Base-by-base conservation (phyloP, 2,329 filamentous ascomycete species). In the Eutypa lata region DNA sequence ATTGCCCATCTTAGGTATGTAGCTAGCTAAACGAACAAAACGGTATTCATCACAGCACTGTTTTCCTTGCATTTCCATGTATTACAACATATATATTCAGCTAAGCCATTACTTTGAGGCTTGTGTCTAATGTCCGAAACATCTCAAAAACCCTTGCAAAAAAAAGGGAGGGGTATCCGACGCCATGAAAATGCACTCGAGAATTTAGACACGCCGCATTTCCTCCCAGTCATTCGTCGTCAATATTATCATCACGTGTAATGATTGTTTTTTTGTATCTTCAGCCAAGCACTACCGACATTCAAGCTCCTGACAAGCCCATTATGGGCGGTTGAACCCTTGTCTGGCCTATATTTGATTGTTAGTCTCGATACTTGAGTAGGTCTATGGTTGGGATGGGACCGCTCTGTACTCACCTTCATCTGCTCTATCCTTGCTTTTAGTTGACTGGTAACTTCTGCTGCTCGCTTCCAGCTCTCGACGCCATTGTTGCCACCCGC, bases 361-460 rank as follows among this genome's bases (percentile, higher is more conserved):
- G 54, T 42, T 40, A 35, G 21, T 16, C 7, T 42, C 6, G 14
- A 8, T 38, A 19, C 4, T 7, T 14, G n/a, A 11, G 31, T 44
- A 31, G 24, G 11, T 42, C 6, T 10, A 24, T 2, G 21, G 18
- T 6, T 28, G 24, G 4, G 37, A 18, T 24, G 19, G 14, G 18
- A 14, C 11, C 6, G 11, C 47, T 47, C 8, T 38, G 2, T 16
- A 65, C 74, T 60, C 65, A 83, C 84, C 81, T 97, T 99, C 94
- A 99, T 99, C 78, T 94, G 89, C 77, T 97, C 94, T 71, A 99
- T 99, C 69, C 94, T 85, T 49, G 93, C 91, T 77, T 97, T 99
- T 65, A 99, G 73, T 70, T 97, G 94, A 72, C 92, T 97, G 51
- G 94, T 99, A 53, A 99, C 94, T 76, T 99, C 94, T 2, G 94